Percentiles rank a stretch among this genome's conserved stretches.
phyloP scores from a whole-genome alignment of 2,329 filamentous ascomycete genomes.

The Neurospora sp. region DNA sequence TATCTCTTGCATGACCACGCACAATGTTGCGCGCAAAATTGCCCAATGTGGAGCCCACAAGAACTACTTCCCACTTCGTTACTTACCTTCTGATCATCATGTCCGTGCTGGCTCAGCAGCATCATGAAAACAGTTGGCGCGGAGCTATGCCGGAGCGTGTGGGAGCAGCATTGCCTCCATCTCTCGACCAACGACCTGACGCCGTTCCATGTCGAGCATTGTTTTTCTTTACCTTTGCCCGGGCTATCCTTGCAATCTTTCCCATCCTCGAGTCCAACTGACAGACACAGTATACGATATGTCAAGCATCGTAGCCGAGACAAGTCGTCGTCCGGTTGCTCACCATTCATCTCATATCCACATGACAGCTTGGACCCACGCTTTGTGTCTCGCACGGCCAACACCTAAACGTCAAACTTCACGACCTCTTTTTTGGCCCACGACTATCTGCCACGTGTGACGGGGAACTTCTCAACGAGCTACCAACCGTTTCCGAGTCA shows the following conservation, averaged over 20 bases:
- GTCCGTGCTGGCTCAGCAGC: background rate
- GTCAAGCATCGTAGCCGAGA: background rate
- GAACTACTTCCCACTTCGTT: background rate
- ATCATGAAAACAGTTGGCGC: background rate
- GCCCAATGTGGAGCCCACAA: background rate
- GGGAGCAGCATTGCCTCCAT: background rate
- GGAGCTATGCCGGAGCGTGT: background rate
- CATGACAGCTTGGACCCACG: background rate
- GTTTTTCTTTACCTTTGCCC: background rate
- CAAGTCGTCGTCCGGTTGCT: background rate
- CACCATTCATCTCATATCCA: background rate
- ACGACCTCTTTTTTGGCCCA: background rate
- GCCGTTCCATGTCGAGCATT: background rate
- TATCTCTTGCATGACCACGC: background rate
- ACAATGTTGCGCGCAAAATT: background rate
- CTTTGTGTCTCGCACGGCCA: background rate
- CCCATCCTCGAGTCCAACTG: background rate
- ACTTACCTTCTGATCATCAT: background rate
- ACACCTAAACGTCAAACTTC: background rate
- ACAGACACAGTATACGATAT: background rate
- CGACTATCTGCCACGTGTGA: background rate
- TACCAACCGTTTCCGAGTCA: background rate
- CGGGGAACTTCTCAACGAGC: background rate
- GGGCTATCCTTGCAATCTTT: background rate
- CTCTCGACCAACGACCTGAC: background rate